Evolutionary conservation across 768 basidiomycete genomes (phyloP).

Genomic region (Pisolithus orientalis): DNA sequence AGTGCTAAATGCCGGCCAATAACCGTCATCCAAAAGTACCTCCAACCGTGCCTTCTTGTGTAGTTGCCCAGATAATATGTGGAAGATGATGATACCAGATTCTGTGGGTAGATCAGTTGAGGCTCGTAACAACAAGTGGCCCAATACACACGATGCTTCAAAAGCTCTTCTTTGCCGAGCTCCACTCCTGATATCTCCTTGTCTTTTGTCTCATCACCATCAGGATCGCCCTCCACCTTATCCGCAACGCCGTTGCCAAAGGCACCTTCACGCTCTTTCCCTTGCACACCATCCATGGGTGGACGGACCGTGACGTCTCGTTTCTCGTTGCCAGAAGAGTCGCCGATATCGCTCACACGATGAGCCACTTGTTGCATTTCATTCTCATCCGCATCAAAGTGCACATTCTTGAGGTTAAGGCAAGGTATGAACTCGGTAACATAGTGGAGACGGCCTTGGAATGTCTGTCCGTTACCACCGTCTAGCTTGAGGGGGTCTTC

Average conservation of each 20-base stretch:
- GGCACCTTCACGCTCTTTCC: slow-evolving; percentile 14
- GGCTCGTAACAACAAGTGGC: not conserved
- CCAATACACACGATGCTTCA: slow-evolving; percentile 55
- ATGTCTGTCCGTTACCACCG: slow-evolving; percentile 34
- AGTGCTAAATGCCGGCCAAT: slow-evolving; percentile 89
- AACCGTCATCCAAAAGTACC: slow-evolving; percentile 86
- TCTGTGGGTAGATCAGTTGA: slow-evolving; percentile 39
- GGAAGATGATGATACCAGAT: slow-evolving; percentile 84
- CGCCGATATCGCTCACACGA: slow-evolving; percentile 19
- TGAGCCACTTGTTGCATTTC: slow-evolving; percentile 43
- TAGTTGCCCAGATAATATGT: slow-evolving; percentile 76
- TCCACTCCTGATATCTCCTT: slow-evolving; percentile 40
- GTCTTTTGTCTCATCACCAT: slow-evolving; percentile 5
- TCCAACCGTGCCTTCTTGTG: slow-evolving; percentile 82
- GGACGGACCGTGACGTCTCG: slow-evolving; percentile 34
- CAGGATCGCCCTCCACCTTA: slow-evolving; percentile 1
- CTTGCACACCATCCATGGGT: slow-evolving; percentile 6
- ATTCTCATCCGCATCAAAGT: slow-evolving; percentile 58
- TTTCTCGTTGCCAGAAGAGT: slow-evolving; percentile 27
- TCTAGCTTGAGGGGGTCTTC: slow-evolving; percentile 67
- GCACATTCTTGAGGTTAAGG: slow-evolving; percentile 63
- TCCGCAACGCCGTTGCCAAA: not conserved
- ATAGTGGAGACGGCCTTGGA: slow-evolving; percentile 78
- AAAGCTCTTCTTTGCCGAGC: slow-evolving; percentile 62
- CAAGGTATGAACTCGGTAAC: slow-evolving; percentile 84